Evolutionary conservation across 2,329 filamentous ascomycete species (phyloP).

Genomic region (Zymoseptoria passerinii): DNA sequence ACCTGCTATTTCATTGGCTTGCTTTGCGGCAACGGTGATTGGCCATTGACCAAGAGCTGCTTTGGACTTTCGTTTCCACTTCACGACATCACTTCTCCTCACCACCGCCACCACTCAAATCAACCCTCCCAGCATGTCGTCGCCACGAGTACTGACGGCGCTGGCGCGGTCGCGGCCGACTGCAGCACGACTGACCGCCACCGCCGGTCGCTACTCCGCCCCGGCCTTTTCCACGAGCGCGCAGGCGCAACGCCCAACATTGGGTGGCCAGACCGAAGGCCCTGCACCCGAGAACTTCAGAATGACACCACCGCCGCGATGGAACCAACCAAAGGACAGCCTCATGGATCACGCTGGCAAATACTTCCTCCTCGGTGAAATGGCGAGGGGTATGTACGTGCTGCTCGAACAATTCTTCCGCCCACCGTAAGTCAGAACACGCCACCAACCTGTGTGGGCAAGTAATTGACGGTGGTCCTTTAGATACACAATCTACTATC

Average conservation of each 20-base stretch:
- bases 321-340: slow-evolving; percentile 71
- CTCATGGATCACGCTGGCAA: slow-evolving; percentile 77
- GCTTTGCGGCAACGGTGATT: not conserved
- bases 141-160: slow-evolving; percentile 40
- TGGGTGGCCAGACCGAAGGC: slow-evolving; percentile 56
- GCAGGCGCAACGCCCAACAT: slow-evolving; percentile 37
- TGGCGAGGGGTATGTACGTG: slow-evolving; percentile 96
- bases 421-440: slow-evolving; percentile 66
- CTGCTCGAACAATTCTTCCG: slow-evolving; percentile 96
- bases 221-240: slow-evolving; percentile 57
- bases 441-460: slow-evolving; percentile 3
- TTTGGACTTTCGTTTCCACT: not conserved
- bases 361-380: slow-evolving; percentile 93
- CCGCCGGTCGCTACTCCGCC: slow-evolving; percentile 37
- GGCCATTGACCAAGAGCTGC: not conserved
- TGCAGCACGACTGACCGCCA: slow-evolving; percentile 30
- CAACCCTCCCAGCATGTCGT: slow-evolving; percentile 35
- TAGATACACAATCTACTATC: slow-evolving; percentile 97
- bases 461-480: slow-evolving; percentile 4
- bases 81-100: slow-evolving; percentile 2
- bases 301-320: slow-evolving; percentile 61
- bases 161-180: slow-evolving; percentile 40
- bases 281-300: slow-evolving; percentile 76
- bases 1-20: not conserved
- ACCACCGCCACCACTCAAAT: slow-evolving; percentile 23